A percentile compares a stretch with the other conserved stretches of the same genome.
phyloP scores from a whole-genome alignment of 768 basidiomycete genomes.

The Leccinum longicurvipes region DNA sequence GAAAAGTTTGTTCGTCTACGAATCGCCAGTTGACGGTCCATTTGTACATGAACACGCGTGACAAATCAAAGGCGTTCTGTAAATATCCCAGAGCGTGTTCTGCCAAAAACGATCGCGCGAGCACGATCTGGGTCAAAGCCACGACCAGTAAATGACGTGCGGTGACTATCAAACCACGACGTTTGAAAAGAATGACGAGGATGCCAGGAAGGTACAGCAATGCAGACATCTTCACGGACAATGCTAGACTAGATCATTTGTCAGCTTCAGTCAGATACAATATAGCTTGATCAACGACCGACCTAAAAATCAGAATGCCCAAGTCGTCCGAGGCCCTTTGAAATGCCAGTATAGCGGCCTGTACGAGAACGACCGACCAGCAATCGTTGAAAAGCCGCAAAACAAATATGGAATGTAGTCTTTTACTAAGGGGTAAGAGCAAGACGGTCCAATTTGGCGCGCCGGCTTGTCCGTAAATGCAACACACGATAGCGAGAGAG shows the following conservation, averaged over 20 bases:
- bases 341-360: conserved; percentile 65
- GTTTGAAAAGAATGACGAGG: conserved; percentile 76
- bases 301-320: conserved; percentile 75
- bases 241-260: conserved; percentile 38
- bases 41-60: conserved; percentile 84
- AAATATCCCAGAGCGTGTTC: conserved; percentile 64
- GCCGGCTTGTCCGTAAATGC: conserved; percentile 61
- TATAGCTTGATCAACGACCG: conserved; percentile 16
- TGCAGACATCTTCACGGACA: conserved; percentile 95
- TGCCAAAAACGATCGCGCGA: conserved; percentile 70
- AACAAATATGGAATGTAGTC: conserved; percentile 90
- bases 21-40: conserved; percentile 99
- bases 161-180: conserved; percentile 54
- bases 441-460: conserved; percentile 72
- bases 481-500: conserved; percentile 61
- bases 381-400: conserved; percentile 95
- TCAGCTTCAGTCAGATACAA: not conserved
- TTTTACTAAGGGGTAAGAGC: conserved; percentile 82
- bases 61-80: conserved; percentile 78
- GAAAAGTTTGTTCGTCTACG: conserved; percentile 71
- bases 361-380: conserved; percentile 69
- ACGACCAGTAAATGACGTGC: conserved; percentile 46
- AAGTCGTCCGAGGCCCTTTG: conserved; percentile 56
- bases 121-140: conserved; percentile 44
- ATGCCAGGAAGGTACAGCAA: conserved; percentile 89